These are phyloP conservation scores for Calcarisporium arbuscula DNA, from an alignment of 2,329 filamentous ascomycete genomes.

Conservation along the genomic window DNA sequence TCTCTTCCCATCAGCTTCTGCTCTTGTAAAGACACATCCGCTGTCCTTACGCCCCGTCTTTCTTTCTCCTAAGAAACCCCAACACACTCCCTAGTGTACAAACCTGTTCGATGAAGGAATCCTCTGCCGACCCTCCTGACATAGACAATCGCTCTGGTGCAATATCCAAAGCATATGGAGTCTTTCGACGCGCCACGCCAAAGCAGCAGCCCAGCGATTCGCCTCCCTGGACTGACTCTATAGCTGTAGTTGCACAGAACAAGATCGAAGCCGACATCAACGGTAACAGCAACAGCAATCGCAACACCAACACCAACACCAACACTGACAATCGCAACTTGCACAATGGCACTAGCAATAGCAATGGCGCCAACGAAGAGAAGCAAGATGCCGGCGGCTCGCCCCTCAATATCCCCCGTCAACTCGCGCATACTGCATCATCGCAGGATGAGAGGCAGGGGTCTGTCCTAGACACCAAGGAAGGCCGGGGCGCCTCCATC, in stretches of 20 bases:
- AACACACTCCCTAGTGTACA: background rate
- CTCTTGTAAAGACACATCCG: background rate
- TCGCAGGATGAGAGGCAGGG: constrained; percentile 48
- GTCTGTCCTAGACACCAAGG: constrained; percentile 44
- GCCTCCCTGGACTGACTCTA: constrained; percentile 4
- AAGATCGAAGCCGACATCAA: constrained; percentile 10
- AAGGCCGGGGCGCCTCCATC: constrained; percentile 6
- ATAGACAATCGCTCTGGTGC: constrained; percentile 52
- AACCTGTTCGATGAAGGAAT: constrained; percentile 56
- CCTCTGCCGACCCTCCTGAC: constrained; percentile 45
- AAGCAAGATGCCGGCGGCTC: constrained; percentile 16
- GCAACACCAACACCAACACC: constrained; percentile 19
- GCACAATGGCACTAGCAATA: constrained; percentile 2
- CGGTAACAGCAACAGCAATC: constrained; percentile 17
- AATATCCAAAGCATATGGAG: constrained; percentile 49
- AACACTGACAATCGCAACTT: constrained; percentile 4
- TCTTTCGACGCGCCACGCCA: constrained; percentile 27
- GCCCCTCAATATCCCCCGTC: constrained; percentile 17
- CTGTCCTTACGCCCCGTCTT: background rate
- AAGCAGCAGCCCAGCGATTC: constrained; percentile 20
- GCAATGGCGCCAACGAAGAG: constrained; percentile 10
- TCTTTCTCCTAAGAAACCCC: background rate
- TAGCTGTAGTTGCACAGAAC: background rate
- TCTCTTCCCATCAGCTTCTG: background rate
- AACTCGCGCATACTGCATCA: constrained; percentile 33